A percentile compares a stretch with the other conserved stretches of the same genome.
phyloP scores from a whole-genome alignment of 1,284 basidiomycete species.

The Papiliotrema flavescens region DNA sequence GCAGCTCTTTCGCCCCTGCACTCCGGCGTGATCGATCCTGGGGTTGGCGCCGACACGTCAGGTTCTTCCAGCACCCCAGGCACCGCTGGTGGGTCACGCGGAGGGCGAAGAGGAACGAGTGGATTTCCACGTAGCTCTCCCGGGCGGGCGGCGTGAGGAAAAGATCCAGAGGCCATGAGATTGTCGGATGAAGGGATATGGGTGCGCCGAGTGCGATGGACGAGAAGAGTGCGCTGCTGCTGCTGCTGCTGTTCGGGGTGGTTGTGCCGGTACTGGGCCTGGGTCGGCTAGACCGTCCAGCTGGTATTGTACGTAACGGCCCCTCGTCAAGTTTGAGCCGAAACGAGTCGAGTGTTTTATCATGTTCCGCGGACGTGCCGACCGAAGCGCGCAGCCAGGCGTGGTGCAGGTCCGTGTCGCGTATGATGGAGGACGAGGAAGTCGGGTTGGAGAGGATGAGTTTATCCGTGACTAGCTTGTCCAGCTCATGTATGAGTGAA shows the following conservation, averaged over 20 bases:
- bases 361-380: slow-evolving; percentile 77
- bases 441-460: slow-evolving; percentile 58
- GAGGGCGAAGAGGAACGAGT: slow-evolving; percentile 76
- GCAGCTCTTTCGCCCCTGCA: slow-evolving; percentile 51
- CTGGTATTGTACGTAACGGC: slow-evolving; percentile 63
- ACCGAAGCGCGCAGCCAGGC: slow-evolving; percentile 75
- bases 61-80: slow-evolving; percentile 73
- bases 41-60: slow-evolving; percentile 74
- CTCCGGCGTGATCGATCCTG: slow-evolving; percentile 19
- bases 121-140: slow-evolving; percentile 68
- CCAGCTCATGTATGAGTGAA: slow-evolving; percentile 74
- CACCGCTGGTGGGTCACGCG: slow-evolving; percentile 76
- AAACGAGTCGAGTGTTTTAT: slow-evolving; percentile 64
- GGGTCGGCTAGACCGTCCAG: slow-evolving; percentile 1
- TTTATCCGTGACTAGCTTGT: slow-evolving; percentile 69
- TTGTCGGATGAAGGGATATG: slow-evolving; percentile 62
- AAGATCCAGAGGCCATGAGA: slow-evolving; percentile 82
- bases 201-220: slow-evolving; percentile 75
- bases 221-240: slow-evolving; percentile 55
- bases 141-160: slow-evolving; percentile 76
- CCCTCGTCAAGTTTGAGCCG: slow-evolving; percentile 72
- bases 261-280: no score
- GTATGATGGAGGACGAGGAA: slow-evolving; percentile 65
- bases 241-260: neutral
- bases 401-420: slow-evolving; percentile 78